Evolutionary conservation across 495 filamentous ascomycete species (phyloP).

Genomic region (Pseudomonodictys pantanalensis): DNA sequence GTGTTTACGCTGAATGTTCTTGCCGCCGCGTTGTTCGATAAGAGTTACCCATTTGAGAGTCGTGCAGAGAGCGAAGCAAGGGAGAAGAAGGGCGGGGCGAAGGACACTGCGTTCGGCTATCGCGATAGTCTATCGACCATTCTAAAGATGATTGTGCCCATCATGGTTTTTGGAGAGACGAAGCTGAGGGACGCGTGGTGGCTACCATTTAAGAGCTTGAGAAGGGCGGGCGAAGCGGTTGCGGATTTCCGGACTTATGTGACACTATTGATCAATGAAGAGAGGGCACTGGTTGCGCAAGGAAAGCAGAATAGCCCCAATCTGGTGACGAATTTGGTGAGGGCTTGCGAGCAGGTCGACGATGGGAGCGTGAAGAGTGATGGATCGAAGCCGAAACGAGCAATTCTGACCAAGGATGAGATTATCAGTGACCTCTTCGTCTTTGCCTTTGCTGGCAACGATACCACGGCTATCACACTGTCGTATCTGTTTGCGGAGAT

Average conservation of each 20-base stretch:
- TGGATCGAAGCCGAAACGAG: neutral
- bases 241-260: slow-evolving; percentile 9
- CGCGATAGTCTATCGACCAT: slow-evolving; percentile 17
- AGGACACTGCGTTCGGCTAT: slow-evolving; percentile 11
- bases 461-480: slow-evolving; percentile 34
- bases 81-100: neutral
- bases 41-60: slow-evolving; percentile 41
- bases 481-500: slow-evolving; percentile 20
- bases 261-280: slow-evolving; percentile 15
- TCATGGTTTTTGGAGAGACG: slow-evolving; percentile 16
- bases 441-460: slow-evolving; percentile 31
- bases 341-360: slow-evolving; percentile 8
- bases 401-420: slow-evolving; percentile 29
- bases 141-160: slow-evolving; percentile 14
- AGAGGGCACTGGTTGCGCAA: slow-evolving; percentile 4
- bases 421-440: slow-evolving; percentile 37
- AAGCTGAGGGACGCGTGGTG: slow-evolving; percentile 4
- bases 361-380: neutral
- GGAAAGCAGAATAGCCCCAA: slow-evolving; percentile 1
- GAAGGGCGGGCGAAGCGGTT: slow-evolving; percentile 12
- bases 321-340: slow-evolving; percentile 16
- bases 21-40: slow-evolving; percentile 46
- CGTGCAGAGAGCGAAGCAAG: slow-evolving; percentile 11
- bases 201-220: slow-evolving; percentile 17
- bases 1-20: slow-evolving; percentile 50